Conservation (phyloP, 2,329 filamentous ascomycete genomes). For the Cordyceps cateniannulata region DNA sequence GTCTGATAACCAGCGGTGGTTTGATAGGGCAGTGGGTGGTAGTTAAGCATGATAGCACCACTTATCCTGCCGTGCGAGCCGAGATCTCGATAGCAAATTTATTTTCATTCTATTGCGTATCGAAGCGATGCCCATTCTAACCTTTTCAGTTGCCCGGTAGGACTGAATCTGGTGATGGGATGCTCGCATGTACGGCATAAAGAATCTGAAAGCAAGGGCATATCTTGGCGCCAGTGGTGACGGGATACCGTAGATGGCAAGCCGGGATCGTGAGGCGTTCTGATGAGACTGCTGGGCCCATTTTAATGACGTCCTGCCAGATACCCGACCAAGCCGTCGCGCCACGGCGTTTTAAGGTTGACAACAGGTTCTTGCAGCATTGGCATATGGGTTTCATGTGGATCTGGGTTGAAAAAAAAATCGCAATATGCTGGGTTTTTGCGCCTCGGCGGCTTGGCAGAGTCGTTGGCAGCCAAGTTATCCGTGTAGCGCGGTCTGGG, state of each 20-base stretch:
- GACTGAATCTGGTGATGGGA: background rate
- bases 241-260: constrained; percentile 1
- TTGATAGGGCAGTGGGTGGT: background rate
- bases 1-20: background rate
- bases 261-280: constrained; percentile 1
- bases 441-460: background rate
- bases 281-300: background rate
- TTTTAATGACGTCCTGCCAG: constrained; percentile 9
- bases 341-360: constrained; percentile 11
- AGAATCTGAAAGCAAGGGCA: background rate
- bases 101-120: background rate
- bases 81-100: background rate
- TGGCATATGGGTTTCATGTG: background rate
- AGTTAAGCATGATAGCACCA: background rate
- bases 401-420: background rate
- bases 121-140: background rate
- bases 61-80: background rate
- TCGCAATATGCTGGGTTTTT: background rate
- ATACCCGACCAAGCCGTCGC: background rate
- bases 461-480: background rate
- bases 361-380: background rate
- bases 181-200: background rate
- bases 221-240: background rate
- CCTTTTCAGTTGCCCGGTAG: background rate
- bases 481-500: background rate